Base-by-base conservation (phyloP, 2,329 filamentous ascomycete species). In the Fusarium avenaceum region DNA sequence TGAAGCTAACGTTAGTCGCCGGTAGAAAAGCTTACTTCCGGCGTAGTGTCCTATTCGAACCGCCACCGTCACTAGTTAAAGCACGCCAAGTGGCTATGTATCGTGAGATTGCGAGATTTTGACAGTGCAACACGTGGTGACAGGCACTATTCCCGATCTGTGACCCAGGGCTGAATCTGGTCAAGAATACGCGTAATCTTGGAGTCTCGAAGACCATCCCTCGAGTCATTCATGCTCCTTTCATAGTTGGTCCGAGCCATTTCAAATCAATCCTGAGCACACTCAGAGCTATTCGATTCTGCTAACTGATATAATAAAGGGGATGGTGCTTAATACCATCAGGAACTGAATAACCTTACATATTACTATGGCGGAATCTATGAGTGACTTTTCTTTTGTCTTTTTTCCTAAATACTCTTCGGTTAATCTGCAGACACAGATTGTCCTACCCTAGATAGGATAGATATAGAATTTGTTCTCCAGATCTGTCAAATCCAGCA, bases 381-480 rank as follows among this genome's bases (percentile, higher is more conserved):
- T 11, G 28, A 13, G 3, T 5, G 28, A 30, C 3, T 1, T 35
- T 35, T n/a, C 26, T 35, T 8, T 35, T 35, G 33, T 35, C 33
- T 7, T 35, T 4, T 4, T 35, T 35, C n/a, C 15, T 6, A 3
- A 35, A 15, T n/a, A 30, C 4, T 8, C 15, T n/a, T n/a, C 7
- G 3, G 5, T 9, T 17, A 35, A 4, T 30, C 11, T 30, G 28
- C 11, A 11, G 8, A 30, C 10, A 35, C 15, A n/a, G 2, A 15
- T 17, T 35, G 2, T 7, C 5, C 14, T 35, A 11, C 7, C 6
- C 32, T 65, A 71, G 4, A 72, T 57, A 8, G 65, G 69, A 50
- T 81, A 81, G 7, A 80, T 75, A 24, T 81, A 81, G 53, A 74
- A 76, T 26, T 73, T 76, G 48, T 80, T 81, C 55, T 81, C 76